Evolutionary conservation across 1,284 basidiomycete genomes (phyloP).

Genomic region (Tilletia indica): DNA sequence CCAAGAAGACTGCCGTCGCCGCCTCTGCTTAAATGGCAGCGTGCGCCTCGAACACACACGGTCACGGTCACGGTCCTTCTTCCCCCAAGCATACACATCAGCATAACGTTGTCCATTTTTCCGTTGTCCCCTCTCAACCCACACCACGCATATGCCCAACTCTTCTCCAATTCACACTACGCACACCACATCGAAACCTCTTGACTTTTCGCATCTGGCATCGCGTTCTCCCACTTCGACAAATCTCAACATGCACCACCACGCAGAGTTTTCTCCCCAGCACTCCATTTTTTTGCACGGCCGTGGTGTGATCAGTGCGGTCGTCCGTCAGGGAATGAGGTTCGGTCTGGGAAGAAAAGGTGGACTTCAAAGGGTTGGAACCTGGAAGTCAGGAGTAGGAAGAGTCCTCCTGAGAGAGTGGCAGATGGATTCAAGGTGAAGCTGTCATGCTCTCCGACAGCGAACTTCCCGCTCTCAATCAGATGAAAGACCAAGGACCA

Average conservation of each 20-base stretch:
- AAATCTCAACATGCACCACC: slow-evolving; percentile 14
- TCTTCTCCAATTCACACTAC: no score
- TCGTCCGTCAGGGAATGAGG: no score
- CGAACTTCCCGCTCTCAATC: no score
- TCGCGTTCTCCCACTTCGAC: background rate
- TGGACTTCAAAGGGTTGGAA: no score
- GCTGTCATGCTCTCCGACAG: no score
- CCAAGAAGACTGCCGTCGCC: slow-evolving; percentile 37
- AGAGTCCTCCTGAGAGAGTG: no score
- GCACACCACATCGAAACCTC: no score
- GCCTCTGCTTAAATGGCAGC: slow-evolving; percentile 12
- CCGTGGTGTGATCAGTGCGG: no score
- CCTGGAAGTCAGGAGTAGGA: no score
- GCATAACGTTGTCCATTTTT: background rate
- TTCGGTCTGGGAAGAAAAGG: no score
- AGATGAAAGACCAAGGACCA: no score
- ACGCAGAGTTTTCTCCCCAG: background rate
- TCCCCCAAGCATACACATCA: background rate
- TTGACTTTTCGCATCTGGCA: background rate
- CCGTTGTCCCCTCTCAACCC: background rate
- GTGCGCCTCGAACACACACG: background rate
- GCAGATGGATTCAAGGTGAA: no score
- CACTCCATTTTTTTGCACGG: background rate
- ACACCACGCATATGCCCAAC: background rate
- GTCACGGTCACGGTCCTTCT: background rate